Evolutionary conservation across 306 rosid species (phyloP).

Genomic region (Hippophae gyantsensis): DNA sequence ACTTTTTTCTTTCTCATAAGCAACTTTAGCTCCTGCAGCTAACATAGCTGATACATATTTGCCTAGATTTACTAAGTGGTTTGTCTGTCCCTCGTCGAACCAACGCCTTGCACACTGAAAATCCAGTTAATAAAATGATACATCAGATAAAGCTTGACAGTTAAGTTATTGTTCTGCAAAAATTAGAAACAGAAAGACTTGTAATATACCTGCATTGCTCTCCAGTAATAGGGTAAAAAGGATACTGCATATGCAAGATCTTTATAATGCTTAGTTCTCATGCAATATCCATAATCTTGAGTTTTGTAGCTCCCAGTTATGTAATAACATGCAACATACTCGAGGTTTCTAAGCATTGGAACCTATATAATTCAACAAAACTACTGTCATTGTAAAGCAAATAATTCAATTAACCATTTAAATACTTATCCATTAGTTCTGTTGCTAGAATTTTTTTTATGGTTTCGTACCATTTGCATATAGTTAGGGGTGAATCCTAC

Average conservation of each 20-base stretch:
- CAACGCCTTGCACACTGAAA: slow-evolving; percentile 89
- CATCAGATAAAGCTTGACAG: neutral
- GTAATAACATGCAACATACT: slow-evolving; percentile 82
- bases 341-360: slow-evolving; percentile 85
- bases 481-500: slow-evolving; percentile 23
- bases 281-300: slow-evolving; percentile 80
- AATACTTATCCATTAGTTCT: too few species aligned
- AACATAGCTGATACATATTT: slow-evolving; percentile 97
- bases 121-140: neutral
- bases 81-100: slow-evolving; percentile 92
- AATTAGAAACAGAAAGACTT: neutral
- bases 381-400: neutral
- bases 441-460: neutral
- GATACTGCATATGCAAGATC: slow-evolving; percentile 95
- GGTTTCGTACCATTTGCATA: too few species aligned
- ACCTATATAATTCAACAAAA: slow-evolving; percentile 35
- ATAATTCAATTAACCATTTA: too few species aligned
- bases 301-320: slow-evolving; percentile 94
- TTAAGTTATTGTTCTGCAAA: neutral
- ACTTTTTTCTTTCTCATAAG: slow-evolving; percentile 70
- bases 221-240: slow-evolving; percentile 94
- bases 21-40: slow-evolving; percentile 97
- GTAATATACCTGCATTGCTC: slow-evolving; percentile 87
- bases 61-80: slow-evolving; percentile 81
- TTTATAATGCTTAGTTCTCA: slow-evolving; percentile 54